Conservation (phyloP, 306 rosid genomes). For the Sicyos edulis region DNA sequence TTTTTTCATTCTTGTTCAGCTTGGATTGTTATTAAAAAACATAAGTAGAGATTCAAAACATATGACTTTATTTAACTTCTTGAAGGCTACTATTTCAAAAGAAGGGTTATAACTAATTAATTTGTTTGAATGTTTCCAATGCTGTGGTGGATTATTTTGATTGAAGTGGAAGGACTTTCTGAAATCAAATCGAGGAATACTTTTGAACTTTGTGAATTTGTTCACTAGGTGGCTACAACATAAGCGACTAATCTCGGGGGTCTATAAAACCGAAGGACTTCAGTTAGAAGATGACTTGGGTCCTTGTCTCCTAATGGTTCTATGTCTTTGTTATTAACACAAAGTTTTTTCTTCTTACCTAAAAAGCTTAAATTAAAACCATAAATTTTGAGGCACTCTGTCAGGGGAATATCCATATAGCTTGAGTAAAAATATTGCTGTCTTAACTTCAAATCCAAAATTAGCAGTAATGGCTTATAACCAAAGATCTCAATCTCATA, state of each 20-base stretch:
- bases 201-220: background rate
- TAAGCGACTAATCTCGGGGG: background rate
- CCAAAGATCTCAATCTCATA: background rate
- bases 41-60: background rate
- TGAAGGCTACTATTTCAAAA: conserved; percentile 9
- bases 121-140: background rate
- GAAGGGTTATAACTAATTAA: background rate
- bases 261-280: too few relatives aligned
- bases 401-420: background rate
- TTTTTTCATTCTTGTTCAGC: too few relatives aligned
- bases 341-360: background rate
- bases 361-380: background rate
- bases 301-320: background rate
- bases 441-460: background rate
- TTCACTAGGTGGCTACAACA: background rate
- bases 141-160: background rate
- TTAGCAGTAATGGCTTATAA: conserved; percentile 1
- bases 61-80: background rate
- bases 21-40: background rate
- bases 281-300: background rate
- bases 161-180: background rate
- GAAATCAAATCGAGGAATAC: background rate
- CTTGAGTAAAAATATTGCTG: background rate
- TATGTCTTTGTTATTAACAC: too few relatives aligned
- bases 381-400: background rate